Evolutionary conservation across 139 green algal genomes (phyloP).

Genomic region (Micromonas commoda): DNA sequence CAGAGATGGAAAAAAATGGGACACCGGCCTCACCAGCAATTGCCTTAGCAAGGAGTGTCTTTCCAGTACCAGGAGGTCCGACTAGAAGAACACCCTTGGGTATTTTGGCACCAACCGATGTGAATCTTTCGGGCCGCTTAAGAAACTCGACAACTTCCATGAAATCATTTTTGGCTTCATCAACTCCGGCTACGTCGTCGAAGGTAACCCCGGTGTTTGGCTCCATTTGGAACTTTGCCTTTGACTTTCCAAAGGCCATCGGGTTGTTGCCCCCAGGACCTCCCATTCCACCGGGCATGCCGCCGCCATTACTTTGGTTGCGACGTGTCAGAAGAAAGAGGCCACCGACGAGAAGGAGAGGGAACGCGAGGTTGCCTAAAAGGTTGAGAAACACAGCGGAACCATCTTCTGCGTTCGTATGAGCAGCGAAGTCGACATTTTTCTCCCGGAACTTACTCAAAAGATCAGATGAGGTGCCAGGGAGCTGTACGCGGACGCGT

Average conservation of each 20-base stretch:
- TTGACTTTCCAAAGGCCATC: slow-evolving; percentile 93
- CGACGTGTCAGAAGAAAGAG: slow-evolving; percentile 97
- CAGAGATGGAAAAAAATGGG: slow-evolving; percentile 97
- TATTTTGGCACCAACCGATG: slow-evolving; percentile 92
- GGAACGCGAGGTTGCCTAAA: slow-evolving; percentile 96
- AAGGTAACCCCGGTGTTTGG: slow-evolving; percentile 98
- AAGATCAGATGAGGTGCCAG: slow-evolving; percentile 85
- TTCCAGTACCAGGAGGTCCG: slow-evolving; percentile 90
- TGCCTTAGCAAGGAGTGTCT: slow-evolving; percentile 97
- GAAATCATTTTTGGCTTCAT: slow-evolving; percentile 99
- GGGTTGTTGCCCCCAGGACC: slow-evolving; percentile 87
- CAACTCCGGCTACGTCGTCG: slow-evolving; percentile 92
- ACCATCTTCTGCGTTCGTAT: slow-evolving; percentile 88
- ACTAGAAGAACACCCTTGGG: slow-evolving; percentile 97
- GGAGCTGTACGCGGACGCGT: slow-evolving; percentile 96
- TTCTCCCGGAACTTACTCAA: slow-evolving; percentile 95
- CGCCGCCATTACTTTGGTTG: slow-evolving; percentile 1
- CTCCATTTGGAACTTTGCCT: slow-evolving; percentile 99
- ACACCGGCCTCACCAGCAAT: slow-evolving; percentile 93
- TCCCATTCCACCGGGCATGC: slow-evolving; percentile 54
- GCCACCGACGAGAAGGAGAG: slow-evolving; percentile 93
- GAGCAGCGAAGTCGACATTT: slow-evolving; percentile 97
- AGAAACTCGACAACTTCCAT: slow-evolving; percentile 99
- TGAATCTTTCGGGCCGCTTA: slow-evolving; percentile 98
- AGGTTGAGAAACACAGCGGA: slow-evolving; percentile 67